Evolutionary conservation across 2,329 filamentous ascomycete species (phyloP).

Genomic region (Pseudogymnoascus sp.): DNA sequence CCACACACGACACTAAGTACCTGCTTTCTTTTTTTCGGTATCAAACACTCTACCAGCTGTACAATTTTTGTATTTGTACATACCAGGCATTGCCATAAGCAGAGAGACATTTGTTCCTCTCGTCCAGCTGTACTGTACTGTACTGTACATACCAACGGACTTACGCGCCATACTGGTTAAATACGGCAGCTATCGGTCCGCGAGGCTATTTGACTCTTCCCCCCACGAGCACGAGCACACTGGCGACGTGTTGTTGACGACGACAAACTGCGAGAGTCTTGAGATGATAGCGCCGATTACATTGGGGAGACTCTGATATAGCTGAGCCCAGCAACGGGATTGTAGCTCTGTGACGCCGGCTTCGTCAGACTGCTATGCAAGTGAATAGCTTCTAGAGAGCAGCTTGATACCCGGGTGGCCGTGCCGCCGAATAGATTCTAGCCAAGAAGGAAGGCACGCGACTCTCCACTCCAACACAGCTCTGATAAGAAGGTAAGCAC

Average conservation of each 20-base stretch:
- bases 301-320: not conserved
- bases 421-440: not conserved
- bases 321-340: not conserved
- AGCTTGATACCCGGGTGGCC: not conserved
- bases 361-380: not conserved
- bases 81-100: not conserved
- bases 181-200: constrained; percentile 3
- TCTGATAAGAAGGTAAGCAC: not conserved
- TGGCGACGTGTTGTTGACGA: not conserved
- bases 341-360: not conserved
- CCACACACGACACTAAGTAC: not conserved
- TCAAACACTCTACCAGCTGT: not conserved
- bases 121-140: not conserved
- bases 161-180: not conserved
- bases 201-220: not conserved
- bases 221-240: not conserved
- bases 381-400: not conserved
- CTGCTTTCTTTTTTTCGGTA: not conserved
- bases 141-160: not conserved
- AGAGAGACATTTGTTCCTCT: not conserved
- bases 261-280: not conserved
- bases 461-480: constrained; percentile 1
- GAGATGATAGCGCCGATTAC: not conserved
- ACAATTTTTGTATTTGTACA: not conserved
- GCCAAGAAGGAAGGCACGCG: not conserved